Conservation (phyloP, 306 rosid species). For the Cucurbita ficifolia region DNA sequence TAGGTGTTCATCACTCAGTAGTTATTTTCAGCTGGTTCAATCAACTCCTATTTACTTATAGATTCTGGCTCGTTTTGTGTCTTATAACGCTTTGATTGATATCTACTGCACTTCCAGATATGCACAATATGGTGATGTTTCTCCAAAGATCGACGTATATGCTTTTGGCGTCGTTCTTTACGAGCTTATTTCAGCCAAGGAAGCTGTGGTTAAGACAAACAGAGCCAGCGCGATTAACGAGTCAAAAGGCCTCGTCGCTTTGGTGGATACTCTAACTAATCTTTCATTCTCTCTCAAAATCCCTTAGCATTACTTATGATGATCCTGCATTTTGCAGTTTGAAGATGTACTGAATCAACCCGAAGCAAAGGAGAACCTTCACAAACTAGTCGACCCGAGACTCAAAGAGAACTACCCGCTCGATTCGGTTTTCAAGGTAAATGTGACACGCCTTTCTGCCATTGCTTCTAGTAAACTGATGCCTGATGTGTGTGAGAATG, state of each 20-base stretch:
- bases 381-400: slow-evolving; percentile 53
- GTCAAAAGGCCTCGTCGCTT: slow-evolving; percentile 57
- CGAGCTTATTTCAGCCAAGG: slow-evolving; percentile 86
- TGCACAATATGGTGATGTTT: slow-evolving; percentile 71
- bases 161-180: slow-evolving; percentile 88
- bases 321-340: slow-evolving; percentile 40
- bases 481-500: neutral
- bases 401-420: slow-evolving; percentile 60
- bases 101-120: slow-evolving; percentile 27
- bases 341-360: slow-evolving; percentile 50
- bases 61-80: neutral
- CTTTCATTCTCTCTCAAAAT: neutral
- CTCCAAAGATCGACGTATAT: slow-evolving; percentile 75
- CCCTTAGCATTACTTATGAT: neutral
- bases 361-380: slow-evolving; percentile 34
- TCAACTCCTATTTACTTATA: neutral
- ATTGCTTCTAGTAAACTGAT: neutral
- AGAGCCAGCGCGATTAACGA: slow-evolving; percentile 24
- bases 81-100: slow-evolving; percentile 1
- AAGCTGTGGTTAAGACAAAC: slow-evolving; percentile 39
- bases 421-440: slow-evolving; percentile 70
- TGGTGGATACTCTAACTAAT: slow-evolving; percentile 30
- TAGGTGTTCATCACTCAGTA: neutral
- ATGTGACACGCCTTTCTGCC: neutral
- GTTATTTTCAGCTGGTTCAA: neutral